Evolutionary conservation across 768 basidiomycete species (phyloP).

Genomic region (Inosperma sp.): DNA sequence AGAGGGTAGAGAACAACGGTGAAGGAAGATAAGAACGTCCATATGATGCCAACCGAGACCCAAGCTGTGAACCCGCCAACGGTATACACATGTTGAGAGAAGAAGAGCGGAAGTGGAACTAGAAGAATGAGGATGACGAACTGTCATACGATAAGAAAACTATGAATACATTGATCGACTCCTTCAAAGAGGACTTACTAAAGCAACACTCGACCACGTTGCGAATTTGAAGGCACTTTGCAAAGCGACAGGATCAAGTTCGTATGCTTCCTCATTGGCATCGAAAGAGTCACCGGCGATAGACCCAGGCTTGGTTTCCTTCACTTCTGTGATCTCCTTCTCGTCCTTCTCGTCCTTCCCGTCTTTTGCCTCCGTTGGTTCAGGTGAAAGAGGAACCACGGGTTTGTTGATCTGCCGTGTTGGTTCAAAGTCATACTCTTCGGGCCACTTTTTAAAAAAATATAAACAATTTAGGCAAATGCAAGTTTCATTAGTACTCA

Average conservation of each 20-base stretch:
- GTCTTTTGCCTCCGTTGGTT: constrained; percentile 3
- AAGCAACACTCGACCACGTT: constrained; percentile 60
- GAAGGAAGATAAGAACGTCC: constrained; percentile 75
- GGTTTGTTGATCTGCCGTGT: constrained; percentile 73
- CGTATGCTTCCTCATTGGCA: constrained; percentile 41
- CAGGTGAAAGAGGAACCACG: constrained; percentile 5
- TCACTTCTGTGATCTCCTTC: constrained; percentile 38
- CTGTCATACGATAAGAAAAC: constrained; percentile 27
- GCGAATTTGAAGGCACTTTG: constrained; percentile 80
- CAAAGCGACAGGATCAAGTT: constrained; percentile 61
- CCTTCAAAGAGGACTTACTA: constrained; percentile 42
- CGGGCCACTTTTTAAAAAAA: constrained; percentile 54
- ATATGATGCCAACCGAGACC: constrained; percentile 78
- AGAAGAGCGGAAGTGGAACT: constrained; percentile 85
- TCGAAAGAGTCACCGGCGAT: constrained; percentile 36
- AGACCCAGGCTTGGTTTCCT: constrained; percentile 25
- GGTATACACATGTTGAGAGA: constrained; percentile 67
- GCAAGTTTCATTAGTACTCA: constrained; percentile 29
- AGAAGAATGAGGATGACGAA: constrained; percentile 62
- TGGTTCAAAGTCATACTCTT: constrained; percentile 73
- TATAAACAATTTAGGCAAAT: not conserved
- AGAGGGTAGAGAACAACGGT: constrained; percentile 82
- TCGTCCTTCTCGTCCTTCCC: constrained; percentile 26
- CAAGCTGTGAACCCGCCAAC: constrained; percentile 66
- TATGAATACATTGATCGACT: not conserved